Evolutionary conservation across 2,329 filamentous ascomycete species (phyloP).

Genomic region (Penicillium sp.): DNA sequence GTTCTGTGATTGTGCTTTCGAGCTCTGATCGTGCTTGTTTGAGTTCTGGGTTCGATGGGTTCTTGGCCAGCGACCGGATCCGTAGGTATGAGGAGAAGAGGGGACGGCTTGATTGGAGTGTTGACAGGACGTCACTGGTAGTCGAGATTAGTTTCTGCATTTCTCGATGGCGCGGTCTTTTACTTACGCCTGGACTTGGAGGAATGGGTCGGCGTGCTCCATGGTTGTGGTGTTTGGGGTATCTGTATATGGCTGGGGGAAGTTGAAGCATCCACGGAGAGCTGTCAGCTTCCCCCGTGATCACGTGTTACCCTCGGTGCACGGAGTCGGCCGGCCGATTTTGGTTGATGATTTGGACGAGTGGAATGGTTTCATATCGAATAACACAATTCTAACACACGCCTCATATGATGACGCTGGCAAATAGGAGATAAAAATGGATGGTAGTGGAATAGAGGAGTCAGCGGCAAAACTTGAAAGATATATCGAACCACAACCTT

Average conservation of each 20-base stretch:
- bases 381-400: not conserved
- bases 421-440: too few species aligned
- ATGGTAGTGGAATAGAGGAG: too few species aligned
- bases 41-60: constrained; percentile 71
- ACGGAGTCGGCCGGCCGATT: too few species aligned
- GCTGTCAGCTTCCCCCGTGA: constrained; percentile 16
- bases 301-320: constrained; percentile 10
- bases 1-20: constrained; percentile 72
- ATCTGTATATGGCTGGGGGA: constrained; percentile 4
- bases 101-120: constrained; percentile 78
- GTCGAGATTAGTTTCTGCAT: not conserved
- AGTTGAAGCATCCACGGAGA: constrained; percentile 13
- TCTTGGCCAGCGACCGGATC: constrained; percentile 82
- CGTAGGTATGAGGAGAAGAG: constrained; percentile 94
- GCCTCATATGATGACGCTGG: too few species aligned
- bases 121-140: constrained; percentile 80
- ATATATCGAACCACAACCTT: too few species aligned
- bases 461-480: too few species aligned
- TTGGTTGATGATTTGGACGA: too few species aligned
- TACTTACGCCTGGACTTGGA: constrained; percentile 53
- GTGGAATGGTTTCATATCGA: too few species aligned
- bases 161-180: not conserved
- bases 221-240: constrained; percentile 26
- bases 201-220: constrained; percentile 50
- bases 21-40: constrained; percentile 73